A percentile compares a stretch with the other conserved stretches of the same genome.
Conservation (phyloP, 73 alveolate genomes). For the Urostyla sp. region DNA sequence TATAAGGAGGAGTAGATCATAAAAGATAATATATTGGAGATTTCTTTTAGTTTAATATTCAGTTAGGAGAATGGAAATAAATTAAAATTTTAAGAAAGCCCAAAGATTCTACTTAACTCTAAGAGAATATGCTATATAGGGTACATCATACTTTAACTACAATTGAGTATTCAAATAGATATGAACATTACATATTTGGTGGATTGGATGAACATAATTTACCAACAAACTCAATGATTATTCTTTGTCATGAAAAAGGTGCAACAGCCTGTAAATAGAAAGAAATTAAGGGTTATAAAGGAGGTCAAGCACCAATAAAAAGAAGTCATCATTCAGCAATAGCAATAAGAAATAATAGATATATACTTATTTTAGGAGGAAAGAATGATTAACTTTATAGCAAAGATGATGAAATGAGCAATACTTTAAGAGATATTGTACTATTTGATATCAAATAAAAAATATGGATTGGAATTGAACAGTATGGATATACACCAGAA, state of each 20-base stretch:
- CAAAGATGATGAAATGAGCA: not conserved
- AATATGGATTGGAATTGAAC: conserved; percentile 3
- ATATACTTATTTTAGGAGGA: conserved; percentile 16
- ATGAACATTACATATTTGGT: conserved; percentile 25
- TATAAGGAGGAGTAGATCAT: conserved; percentile 29
- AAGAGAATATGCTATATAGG: no score
- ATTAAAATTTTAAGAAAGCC: not conserved
- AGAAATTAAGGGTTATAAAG: not conserved
- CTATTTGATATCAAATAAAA: not conserved
- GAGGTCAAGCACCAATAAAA: conserved; percentile 11
- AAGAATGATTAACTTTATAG: conserved; percentile 19
- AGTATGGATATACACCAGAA: conserved; percentile 15
- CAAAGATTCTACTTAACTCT: conserved; percentile 5
- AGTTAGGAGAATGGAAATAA: not conserved
- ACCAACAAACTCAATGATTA: not conserved
- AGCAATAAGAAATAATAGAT: not conserved
- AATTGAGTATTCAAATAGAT: not conserved
- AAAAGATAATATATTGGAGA: conserved; percentile 8
- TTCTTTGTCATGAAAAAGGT: not conserved
- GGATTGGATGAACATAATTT: conserved; percentile 11
- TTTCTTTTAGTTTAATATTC: not conserved
- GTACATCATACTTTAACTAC: conserved; percentile 35
- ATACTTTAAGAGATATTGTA: conserved; percentile 24
- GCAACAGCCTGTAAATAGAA: not conserved
- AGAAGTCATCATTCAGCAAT: conserved; percentile 39